Base-by-base conservation (phyloP, 768 basidiomycete genomes). In the Neoboletus subvelutipes region DNA sequence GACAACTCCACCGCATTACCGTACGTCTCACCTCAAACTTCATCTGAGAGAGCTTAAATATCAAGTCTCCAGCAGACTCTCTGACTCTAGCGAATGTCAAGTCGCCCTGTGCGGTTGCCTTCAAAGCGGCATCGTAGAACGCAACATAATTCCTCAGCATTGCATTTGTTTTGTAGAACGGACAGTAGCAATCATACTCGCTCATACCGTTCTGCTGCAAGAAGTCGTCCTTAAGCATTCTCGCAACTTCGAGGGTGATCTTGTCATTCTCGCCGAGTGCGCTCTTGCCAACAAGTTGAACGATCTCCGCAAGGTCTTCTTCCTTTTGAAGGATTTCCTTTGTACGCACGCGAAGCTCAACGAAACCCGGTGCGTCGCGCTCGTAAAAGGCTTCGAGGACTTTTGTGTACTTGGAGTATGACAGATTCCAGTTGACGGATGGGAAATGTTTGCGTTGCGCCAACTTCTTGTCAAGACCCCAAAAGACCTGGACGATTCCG, bases 391-490 rank as follows among this genome's bases (percentile, higher is more conserved):
- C 83, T 66, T 96, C 94, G 40, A 98, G 83, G 11, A 94, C 86
- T 70, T 94, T 95, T 60, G 88, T 90, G 75, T 99, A 98, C 74
- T 99, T 99, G 57, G 97, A 98, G 74, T 98, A 98, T 11, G 97
- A 99, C n/a, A 97, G 78, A 63, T 88, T 97, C 97, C 97, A 99
- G 77, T 99, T 98, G 73, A 99, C 96, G n/a, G 95, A 97, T 2
- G 97, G 97, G 83, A 99, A 99, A 72, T 99, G 95, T 74, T 99
- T 98, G 60, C 96, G 84, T 72, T 98, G 97, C 3, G 97, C 97
- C 57, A 98, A 86, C 71, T 96, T 94, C 86, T 99, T 99, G 77
- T 98, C 97, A 28, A 99, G 84, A 73, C 97, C 97, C 97, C 97
- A 99, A 84, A 99, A 99, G 63, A 98, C 97, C 69, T 98, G 97